phyloP scores from a whole-genome alignment of 2,329 filamentous ascomycete genomes.

The Colletotrichum shisoi region DNA sequence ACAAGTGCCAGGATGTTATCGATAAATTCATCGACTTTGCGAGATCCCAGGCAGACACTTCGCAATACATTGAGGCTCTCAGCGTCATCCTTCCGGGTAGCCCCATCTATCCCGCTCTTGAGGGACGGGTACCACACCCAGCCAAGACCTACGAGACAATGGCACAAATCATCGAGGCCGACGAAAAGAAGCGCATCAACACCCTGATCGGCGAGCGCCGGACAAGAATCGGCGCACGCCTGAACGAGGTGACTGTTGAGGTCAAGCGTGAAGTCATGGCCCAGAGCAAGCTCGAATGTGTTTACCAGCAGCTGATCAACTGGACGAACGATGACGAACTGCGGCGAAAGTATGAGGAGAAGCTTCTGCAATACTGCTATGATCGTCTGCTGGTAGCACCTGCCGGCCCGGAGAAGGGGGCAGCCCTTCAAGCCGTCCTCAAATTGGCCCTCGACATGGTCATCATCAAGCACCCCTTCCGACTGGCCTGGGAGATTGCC shows the following conservation, averaged over 20 bases:
- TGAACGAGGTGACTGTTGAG: constrained; percentile 83
- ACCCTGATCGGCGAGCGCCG: constrained; percentile 87
- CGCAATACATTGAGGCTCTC: constrained; percentile 79
- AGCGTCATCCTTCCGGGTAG: constrained; percentile 80
- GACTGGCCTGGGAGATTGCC: constrained; percentile 87
- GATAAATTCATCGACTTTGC: constrained; percentile 82
- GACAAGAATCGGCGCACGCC: constrained; percentile 83
- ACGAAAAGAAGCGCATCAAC: constrained; percentile 90
- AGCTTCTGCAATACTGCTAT: constrained; percentile 80
- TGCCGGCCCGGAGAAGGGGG: constrained; percentile 68
- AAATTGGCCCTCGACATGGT: constrained; percentile 91
- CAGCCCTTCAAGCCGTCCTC: constrained; percentile 75
- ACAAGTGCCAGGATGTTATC: constrained; percentile 71
- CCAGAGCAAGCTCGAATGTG: constrained; percentile 76
- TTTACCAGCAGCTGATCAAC: constrained; percentile 85
- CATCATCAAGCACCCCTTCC: constrained; percentile 89
- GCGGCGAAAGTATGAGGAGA: constrained; percentile 87
- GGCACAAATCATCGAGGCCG: constrained; percentile 81
- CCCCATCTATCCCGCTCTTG: constrained; percentile 80
- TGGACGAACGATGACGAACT: constrained; percentile 89
- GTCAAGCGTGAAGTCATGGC: constrained; percentile 86
- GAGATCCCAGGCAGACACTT: constrained; percentile 73
- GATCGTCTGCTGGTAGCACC: constrained; percentile 77
- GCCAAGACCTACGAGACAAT: constrained; percentile 82
- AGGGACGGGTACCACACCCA: constrained; percentile 83